These are phyloP conservation scores for Artemisia annua DNA, from an alignment of 129 eudicot genomes.

Conservation along the genomic window DNA sequence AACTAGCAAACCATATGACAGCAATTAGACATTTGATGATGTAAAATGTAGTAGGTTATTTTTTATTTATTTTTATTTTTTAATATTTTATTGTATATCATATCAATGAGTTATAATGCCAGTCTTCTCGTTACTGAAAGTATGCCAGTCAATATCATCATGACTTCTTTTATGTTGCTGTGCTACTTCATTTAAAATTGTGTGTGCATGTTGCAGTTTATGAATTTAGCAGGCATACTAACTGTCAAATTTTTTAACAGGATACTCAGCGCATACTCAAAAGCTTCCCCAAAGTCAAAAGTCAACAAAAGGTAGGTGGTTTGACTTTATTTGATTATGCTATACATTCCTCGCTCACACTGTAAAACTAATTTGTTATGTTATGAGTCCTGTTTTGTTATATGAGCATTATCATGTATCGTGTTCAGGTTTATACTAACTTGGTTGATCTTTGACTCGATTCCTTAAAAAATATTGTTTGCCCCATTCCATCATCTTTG, in stretches of 20 bases:
- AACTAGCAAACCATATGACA: not conserved
- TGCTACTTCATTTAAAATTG: not conserved
- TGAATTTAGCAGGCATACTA: not conserved
- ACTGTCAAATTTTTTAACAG: constrained; percentile 10
- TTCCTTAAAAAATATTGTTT: not conserved
- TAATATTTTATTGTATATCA: too few relatives aligned
- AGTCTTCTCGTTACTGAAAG: too few relatives aligned
- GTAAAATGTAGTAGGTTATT: not conserved
- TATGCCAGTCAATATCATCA: too few relatives aligned
- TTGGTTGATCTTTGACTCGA: not conserved
- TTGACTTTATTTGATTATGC: not conserved
- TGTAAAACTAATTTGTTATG: not conserved
- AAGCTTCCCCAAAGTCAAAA: constrained; percentile 22
- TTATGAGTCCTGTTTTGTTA: not conserved
- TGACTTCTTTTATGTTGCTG: too few relatives aligned
- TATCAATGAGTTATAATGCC: too few relatives aligned
- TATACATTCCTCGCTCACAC: not conserved
- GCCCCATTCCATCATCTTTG: not conserved
- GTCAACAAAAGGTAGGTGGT: constrained; percentile 15
- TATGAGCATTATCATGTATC: not conserved
- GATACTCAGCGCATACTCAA: constrained; percentile 26
- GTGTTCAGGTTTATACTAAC: not conserved
- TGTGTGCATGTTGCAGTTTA: not conserved
- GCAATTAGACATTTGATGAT: not conserved
- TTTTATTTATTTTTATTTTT: too few relatives aligned